Percentiles rank a stretch among this genome's conserved stretches.
Conservation (phyloP, 176 grass and related monocot species). For the Oryza officinalis region DNA sequence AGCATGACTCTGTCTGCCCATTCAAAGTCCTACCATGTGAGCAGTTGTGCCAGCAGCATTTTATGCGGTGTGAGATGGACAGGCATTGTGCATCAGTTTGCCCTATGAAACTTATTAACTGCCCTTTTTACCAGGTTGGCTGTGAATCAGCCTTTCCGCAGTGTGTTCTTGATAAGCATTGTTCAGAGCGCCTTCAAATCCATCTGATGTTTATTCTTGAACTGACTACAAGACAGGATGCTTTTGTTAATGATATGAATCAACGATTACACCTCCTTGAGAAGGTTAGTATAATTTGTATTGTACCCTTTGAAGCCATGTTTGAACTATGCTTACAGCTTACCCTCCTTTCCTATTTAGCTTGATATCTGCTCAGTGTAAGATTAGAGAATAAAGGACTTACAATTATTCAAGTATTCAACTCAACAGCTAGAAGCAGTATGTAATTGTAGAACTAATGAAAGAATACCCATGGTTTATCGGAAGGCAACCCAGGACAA, state of each 20-base stretch:
- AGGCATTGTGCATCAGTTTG: slow-evolving; percentile 70
- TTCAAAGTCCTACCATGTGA: slow-evolving; percentile 73
- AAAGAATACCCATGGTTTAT: slow-evolving; percentile 19
- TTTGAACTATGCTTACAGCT: slow-evolving; percentile 10
- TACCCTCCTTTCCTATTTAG: neutral
- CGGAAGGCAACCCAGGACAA: neutral
- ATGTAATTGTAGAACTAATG: slow-evolving; percentile 8
- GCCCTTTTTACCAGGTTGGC: slow-evolving; percentile 76
- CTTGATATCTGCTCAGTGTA: slow-evolving; percentile 1
- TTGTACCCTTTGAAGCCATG: neutral
- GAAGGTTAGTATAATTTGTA: slow-evolving; percentile 61
- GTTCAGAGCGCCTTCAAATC: slow-evolving; percentile 56
- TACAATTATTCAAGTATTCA: slow-evolving; percentile 20
- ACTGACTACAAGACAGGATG: slow-evolving; percentile 55
- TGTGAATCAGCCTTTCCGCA: slow-evolving; percentile 71
- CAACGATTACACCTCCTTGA: slow-evolving; percentile 67
- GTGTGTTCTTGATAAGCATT: slow-evolving; percentile 70
- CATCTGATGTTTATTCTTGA: slow-evolving; percentile 68
- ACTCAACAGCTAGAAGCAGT: neutral
- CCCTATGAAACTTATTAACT: slow-evolving; percentile 74
- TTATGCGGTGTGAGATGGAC: slow-evolving; percentile 74
- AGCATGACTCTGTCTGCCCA: slow-evolving; percentile 65
- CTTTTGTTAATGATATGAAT: slow-evolving; percentile 58
- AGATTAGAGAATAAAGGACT: neutral
- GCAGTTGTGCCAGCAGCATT: slow-evolving; percentile 59